Conservation (phyloP, 1,284 basidiomycete genomes). For the Heterobasidion irregulare region DNA sequence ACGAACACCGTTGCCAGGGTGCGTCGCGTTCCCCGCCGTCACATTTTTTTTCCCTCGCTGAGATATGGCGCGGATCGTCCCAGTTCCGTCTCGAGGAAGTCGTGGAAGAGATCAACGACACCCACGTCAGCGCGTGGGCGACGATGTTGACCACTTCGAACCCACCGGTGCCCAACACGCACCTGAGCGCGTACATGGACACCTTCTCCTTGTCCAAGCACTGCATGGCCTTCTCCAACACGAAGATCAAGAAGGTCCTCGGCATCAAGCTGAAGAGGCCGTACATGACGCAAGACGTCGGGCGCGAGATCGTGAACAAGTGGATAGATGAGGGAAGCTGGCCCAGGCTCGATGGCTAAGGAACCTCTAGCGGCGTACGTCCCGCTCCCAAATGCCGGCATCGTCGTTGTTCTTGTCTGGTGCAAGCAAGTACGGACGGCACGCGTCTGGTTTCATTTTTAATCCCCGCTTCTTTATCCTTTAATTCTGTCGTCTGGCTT, state of each 20-base stretch:
- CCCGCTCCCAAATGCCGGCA: too few species aligned
- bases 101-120: constrained; percentile 84
- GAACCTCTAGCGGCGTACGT: not conserved
- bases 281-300: constrained; percentile 49
- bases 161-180: constrained; percentile 70
- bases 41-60: not conserved
- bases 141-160: constrained; percentile 71
- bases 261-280: constrained; percentile 67
- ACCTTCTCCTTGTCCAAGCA: constrained; percentile 63
- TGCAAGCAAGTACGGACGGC: not conserved
- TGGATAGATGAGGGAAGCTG: constrained; percentile 72
- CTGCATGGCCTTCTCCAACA: constrained; percentile 54
- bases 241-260: constrained; percentile 65
- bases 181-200: constrained; percentile 79
- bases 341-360: constrained; percentile 36
- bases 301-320: constrained; percentile 71
- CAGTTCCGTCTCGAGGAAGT: constrained; percentile 57
- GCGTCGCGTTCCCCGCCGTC: constrained; percentile 10
- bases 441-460: not conserved
- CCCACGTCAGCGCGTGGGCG: constrained; percentile 80
- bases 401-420: not conserved
- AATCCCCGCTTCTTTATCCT: not conserved
- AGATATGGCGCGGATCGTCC: not conserved
- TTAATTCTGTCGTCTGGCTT: not conserved
- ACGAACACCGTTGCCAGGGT: constrained; percentile 67